Evolutionary conservation across 208 protist genomes (phyloP).

Genomic region (Trypanosoma rangeli): DNA sequence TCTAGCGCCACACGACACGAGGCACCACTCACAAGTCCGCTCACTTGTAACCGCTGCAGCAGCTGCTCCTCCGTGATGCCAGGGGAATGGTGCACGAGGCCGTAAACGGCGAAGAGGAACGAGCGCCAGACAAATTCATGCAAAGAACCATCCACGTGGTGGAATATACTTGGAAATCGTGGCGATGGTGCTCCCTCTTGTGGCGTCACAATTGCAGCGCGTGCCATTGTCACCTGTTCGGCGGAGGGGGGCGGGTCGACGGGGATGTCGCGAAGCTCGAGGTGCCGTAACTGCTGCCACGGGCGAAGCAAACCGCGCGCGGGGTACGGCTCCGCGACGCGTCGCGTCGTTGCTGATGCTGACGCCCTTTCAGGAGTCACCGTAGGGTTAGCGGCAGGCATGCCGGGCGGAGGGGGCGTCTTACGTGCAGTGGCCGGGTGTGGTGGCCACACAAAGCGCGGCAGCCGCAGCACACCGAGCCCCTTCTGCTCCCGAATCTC

Average conservation of each 20-base stretch:
- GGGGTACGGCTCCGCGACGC: slow-evolving; percentile 15
- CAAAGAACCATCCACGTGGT: slow-evolving; percentile 82
- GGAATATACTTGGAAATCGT: slow-evolving; percentile 82
- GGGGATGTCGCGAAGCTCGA: slow-evolving; percentile 43
- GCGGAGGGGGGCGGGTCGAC: slow-evolving; percentile 37
- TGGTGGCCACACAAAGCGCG: slow-evolving; percentile 23
- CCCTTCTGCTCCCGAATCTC: slow-evolving; percentile 21
- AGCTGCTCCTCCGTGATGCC: slow-evolving; percentile 56
- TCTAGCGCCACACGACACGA: slow-evolving; percentile 46
- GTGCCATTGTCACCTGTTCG: slow-evolving; percentile 33
- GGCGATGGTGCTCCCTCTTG: not conserved
- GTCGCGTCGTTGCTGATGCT: slow-evolving; percentile 9
- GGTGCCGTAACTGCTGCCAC: slow-evolving; percentile 18
- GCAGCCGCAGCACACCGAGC: slow-evolving; percentile 23
- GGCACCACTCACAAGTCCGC: slow-evolving; percentile 53
- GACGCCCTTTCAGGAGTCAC: not conserved
- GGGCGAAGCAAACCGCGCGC: slow-evolving; percentile 18
- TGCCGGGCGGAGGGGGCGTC: not conserved
- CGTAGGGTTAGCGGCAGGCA: not conserved
- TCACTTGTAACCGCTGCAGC: slow-evolving; percentile 28
- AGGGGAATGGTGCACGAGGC: slow-evolving; percentile 54
- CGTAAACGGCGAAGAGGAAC: slow-evolving; percentile 56
- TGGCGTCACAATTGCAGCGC: slow-evolving; percentile 7
- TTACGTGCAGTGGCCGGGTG: not conserved
- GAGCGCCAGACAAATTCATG: slow-evolving; percentile 76